Percentiles rank a stretch among this genome's conserved stretches.
phyloP scores from a whole-genome alignment of 805 yeast genomes.

The Wickerhamiella lipophila region DNA sequence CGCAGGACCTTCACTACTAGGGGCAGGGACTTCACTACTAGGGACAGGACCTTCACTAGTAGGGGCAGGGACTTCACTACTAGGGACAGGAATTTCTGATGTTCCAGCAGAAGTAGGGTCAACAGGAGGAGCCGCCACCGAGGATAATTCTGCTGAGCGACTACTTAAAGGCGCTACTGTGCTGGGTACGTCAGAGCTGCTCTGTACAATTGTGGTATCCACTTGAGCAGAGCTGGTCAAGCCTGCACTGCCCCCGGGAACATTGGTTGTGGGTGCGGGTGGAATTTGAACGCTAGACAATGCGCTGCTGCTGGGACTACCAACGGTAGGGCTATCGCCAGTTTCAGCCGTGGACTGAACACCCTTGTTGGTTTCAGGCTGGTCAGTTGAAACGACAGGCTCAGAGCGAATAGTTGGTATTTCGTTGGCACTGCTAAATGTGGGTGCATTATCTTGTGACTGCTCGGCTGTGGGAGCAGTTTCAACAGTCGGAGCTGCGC shows the following conservation, averaged over 20 bases:
- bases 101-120: not conserved
- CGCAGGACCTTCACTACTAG: not conserved
- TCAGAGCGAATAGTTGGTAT: no score
- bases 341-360: not conserved
- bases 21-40: not conserved
- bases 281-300: not conserved
- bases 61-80: not conserved
- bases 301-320: not conserved
- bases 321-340: not conserved
- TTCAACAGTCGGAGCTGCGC: not conserved
- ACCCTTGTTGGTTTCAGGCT: not conserved
- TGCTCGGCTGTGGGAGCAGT: not conserved
- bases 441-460: not conserved
- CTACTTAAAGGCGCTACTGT: conserved; percentile 3
- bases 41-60: not conserved
- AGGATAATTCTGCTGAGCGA: not conserved
- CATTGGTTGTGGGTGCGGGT: not conserved
- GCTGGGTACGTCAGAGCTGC: conserved; percentile 2
- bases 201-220: conserved; percentile 11
- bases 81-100: not conserved
- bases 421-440: not conserved
- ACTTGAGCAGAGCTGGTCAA: conserved; percentile 11
- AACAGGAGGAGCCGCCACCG: not conserved
- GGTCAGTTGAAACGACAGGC: no score
- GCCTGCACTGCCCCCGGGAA: conserved; percentile 8